Conservation (phyloP, 441 rosid genomes). For the Kokia cookei region DNA sequence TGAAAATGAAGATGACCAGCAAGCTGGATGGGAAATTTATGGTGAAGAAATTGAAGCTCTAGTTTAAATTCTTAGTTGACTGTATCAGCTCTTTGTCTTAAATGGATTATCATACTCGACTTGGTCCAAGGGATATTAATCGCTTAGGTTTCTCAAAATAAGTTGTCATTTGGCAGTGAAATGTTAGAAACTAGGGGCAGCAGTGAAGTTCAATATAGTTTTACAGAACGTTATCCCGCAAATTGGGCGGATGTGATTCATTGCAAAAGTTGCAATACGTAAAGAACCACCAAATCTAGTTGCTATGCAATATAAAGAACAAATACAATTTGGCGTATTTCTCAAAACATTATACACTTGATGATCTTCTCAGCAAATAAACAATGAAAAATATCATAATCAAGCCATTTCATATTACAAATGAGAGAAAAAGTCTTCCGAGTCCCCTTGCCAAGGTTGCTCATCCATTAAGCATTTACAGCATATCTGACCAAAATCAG, state of each 20-base stretch:
- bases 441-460: neutral
- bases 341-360: neutral
- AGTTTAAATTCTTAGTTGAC: slow-evolving; percentile 4
- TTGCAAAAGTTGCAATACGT: neutral
- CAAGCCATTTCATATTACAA: neutral
- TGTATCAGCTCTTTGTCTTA: neutral
- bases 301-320: too few relatives aligned
- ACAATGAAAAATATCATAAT: neutral
- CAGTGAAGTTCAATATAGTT: neutral
- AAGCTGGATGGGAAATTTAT: slow-evolving; percentile 19
- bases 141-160: too few relatives aligned
- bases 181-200: neutral
- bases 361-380: neutral
- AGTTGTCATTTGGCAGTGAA: neutral
- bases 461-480: neutral
- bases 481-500: neutral
- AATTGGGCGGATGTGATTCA: neutral
- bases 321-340: neutral
- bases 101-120: too few relatives aligned
- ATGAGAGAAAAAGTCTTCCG: neutral
- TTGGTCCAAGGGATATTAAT: too few relatives aligned
- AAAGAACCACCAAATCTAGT: neutral
- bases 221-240: neutral
- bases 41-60: slow-evolving; percentile 2
- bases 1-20: slow-evolving; percentile 6